A percentile compares a stretch with the other conserved stretches of the same genome.
Evolutionary conservation across 23 red algal genomes (phyloP).

Genomic region (Cyanidium caldarium): DNA sequence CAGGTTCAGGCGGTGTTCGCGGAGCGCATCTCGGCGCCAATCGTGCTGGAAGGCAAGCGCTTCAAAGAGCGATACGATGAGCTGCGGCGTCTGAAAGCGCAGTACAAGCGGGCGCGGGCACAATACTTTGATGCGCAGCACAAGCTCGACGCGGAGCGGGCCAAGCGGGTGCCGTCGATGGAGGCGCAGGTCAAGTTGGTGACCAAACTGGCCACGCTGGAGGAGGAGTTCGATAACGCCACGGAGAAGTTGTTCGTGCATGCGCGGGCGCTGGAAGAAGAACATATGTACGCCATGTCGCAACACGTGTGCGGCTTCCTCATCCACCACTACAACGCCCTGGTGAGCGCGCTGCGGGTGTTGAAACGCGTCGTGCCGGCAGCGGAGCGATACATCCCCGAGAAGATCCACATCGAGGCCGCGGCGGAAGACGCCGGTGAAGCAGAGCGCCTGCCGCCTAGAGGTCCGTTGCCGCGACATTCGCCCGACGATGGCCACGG

Average conservation of each 20-base stretch:
- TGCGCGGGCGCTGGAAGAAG: constrained; percentile 12
- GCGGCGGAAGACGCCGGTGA: not conserved
- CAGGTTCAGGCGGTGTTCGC: constrained; percentile 11
- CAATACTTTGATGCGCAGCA: constrained; percentile 11
- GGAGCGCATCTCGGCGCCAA: constrained; percentile 13
- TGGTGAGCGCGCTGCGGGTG: not conserved
- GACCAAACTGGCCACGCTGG: constrained; percentile 5
- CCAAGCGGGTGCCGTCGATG: constrained; percentile 15
- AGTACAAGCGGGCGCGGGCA: not conserved
- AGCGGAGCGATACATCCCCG: not conserved
- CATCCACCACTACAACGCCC: constrained; percentile 17
- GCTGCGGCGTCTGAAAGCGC: constrained; percentile 11
- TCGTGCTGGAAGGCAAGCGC: not conserved
- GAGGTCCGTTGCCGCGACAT: too few relatives aligned
- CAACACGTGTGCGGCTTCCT: constrained; percentile 19
- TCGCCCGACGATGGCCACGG: not conserved
- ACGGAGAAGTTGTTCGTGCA: constrained; percentile 10
- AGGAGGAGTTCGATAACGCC: constrained; percentile 2
- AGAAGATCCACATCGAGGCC: constrained; percentile 3
- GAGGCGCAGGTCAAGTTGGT: constrained; percentile 21
- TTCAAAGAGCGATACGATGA: constrained; percentile 24
- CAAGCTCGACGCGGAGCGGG: not conserved
- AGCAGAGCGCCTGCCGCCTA: not conserved
- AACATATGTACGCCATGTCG: constrained; percentile 11
- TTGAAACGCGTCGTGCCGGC: not conserved